These are phyloP conservation scores for Gymnopilus dilepis DNA, from an alignment of 768 basidiomycete genomes.

Conservation along the genomic window DNA sequence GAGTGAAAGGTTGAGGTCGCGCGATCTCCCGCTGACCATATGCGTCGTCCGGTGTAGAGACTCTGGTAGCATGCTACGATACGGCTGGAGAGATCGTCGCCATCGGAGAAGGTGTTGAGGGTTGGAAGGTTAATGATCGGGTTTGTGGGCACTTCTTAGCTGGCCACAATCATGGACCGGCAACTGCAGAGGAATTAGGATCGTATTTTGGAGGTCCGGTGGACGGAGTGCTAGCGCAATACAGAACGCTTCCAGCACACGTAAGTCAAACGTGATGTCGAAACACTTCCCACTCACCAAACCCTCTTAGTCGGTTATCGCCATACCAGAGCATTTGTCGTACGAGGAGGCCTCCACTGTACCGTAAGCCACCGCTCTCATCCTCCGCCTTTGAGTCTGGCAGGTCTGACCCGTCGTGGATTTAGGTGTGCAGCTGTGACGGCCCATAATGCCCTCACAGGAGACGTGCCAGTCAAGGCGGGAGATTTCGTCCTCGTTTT, in stretches of 20 bases:
- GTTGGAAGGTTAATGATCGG: conserved; percentile 60
- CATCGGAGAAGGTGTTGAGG: conserved; percentile 46
- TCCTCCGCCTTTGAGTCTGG: not conserved
- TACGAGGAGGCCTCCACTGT: conserved; percentile 71
- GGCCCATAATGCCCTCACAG: conserved; percentile 64
- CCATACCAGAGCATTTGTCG: conserved; percentile 62
- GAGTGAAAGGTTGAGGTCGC: conserved; percentile 1
- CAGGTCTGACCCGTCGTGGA: not conserved
- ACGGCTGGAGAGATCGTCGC: conserved; percentile 63
- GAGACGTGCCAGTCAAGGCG: conserved; percentile 53
- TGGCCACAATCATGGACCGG: conserved; percentile 53
- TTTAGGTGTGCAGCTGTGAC: conserved; percentile 63
- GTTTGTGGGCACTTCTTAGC: conserved; percentile 58
- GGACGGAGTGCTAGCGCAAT: conserved; percentile 60
- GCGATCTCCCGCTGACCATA: too few relatives aligned
- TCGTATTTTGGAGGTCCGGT: conserved; percentile 51
- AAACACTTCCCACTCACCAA: too few relatives aligned
- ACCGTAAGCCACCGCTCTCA: conserved; percentile 43
- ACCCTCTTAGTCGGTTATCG: conserved; percentile 48
- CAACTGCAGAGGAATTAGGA: conserved; percentile 33
- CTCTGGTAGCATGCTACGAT: conserved; percentile 52
- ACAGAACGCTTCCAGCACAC: conserved; percentile 45
- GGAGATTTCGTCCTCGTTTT: conserved; percentile 64
- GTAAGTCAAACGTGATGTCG: conserved; percentile 17
- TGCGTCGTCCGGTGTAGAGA: conserved; percentile 16